These are phyloP conservation scores for Colletotrichum scovillei DNA, from an alignment of 2,329 filamentous ascomycete species.

Conservation along the genomic window DNA sequence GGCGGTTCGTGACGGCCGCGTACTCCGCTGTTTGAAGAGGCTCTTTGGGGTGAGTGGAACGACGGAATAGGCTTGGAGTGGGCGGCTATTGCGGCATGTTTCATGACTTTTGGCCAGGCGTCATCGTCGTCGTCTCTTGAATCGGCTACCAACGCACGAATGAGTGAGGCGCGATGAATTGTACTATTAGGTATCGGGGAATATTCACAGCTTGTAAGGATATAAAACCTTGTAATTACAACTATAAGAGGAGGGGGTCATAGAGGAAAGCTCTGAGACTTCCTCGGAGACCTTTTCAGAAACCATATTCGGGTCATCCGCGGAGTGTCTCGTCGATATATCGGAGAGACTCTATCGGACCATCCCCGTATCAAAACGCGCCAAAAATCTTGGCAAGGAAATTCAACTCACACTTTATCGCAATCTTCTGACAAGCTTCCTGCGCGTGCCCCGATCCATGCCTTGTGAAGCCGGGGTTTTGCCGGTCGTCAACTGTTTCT, in stretches of 20 bases:
- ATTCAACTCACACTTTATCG: constrained; percentile 1
- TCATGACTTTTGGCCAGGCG: background rate
- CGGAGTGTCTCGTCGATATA: background rate
- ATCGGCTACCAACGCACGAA: background rate
- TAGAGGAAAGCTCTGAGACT: background rate
- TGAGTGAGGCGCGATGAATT: background rate
- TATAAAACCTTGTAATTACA: constrained; percentile 28
- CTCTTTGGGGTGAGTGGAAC: background rate
- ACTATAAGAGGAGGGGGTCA: background rate
- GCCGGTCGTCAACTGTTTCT: too few species aligned
- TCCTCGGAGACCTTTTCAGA: background rate
- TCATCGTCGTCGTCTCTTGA: too few species aligned
- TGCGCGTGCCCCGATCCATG: too few species aligned
- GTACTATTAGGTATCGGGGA: constrained; percentile 14
- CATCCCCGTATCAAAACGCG: background rate
- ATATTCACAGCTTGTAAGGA: constrained; percentile 9
- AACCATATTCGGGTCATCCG: background rate
- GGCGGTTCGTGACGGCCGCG: constrained; percentile 82
- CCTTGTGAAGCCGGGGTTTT: too few species aligned
- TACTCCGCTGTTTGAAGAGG: constrained; percentile 72
- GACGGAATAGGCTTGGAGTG: too few species aligned
- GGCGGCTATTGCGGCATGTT: constrained; percentile 19
- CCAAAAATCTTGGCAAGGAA: constrained; percentile 4
- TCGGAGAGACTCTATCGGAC: background rate
- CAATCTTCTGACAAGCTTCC: background rate